A percentile compares a stretch with the other conserved stretches of the same genome.
Evolutionary conservation across 1,284 basidiomycete genomes (phyloP).

Genomic region (Neonothopanus nambi): DNA sequence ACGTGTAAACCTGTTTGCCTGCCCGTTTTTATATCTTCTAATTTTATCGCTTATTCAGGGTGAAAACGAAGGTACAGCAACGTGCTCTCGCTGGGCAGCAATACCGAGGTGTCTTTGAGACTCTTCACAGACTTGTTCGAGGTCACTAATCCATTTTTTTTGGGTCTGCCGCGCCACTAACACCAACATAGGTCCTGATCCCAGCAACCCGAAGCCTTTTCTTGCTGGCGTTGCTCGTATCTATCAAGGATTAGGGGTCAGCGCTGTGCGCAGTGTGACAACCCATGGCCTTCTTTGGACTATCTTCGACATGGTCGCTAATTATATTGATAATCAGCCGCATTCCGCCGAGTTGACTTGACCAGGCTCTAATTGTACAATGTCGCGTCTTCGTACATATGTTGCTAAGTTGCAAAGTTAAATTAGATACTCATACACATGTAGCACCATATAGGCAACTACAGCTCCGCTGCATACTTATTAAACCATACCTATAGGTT

Average conservation of each 20-base stretch:
- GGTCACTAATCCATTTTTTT: constrained; percentile 40
- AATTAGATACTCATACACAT: too few species aligned
- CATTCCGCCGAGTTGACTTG: constrained; percentile 6
- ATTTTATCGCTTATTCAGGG: constrained; percentile 44
- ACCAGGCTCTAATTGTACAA: not conserved
- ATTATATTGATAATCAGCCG: constrained; percentile 74
- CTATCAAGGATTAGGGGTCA: constrained; percentile 85
- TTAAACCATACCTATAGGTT: not conserved
- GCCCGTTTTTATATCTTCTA: not conserved
- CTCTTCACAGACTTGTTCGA: constrained; percentile 74
- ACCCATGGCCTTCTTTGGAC: constrained; percentile 86
- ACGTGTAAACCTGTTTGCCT: constrained; percentile 58
- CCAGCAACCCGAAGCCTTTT: constrained; percentile 67
- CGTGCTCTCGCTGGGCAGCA: constrained; percentile 79
- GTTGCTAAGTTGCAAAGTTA: too few species aligned
- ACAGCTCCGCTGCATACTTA: not conserved
- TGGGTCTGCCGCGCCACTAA: not conserved
- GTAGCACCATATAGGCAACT: not conserved
- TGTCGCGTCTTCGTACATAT: not conserved
- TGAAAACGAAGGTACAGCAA: constrained; percentile 93
- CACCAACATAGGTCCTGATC: constrained; percentile 64
- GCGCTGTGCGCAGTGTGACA: constrained; percentile 78
- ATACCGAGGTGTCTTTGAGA: constrained; percentile 68
- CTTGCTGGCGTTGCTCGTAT: constrained; percentile 71
- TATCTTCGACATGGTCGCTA: constrained; percentile 73